A percentile compares a stretch with the other conserved stretches of the same genome.
These are phyloP conservation scores for Arthrinium puccinioides DNA, from an alignment of 2,329 filamentous ascomycete genomes.

Conservation along the genomic window DNA sequence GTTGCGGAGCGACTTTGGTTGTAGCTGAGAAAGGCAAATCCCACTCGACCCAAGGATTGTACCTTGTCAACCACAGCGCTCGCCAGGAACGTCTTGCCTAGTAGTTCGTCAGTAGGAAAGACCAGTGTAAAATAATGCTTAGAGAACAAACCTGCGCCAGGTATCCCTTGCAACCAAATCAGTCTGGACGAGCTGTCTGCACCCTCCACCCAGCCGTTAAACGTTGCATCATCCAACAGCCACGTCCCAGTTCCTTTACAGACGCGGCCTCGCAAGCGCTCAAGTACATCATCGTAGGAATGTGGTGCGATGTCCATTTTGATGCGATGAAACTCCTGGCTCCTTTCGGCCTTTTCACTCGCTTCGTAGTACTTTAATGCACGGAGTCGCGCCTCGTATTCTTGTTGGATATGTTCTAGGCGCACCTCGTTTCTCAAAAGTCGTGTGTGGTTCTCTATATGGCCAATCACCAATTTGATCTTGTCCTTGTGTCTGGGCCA, in stretches of 20 bases:
- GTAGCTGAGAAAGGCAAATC: conserved; percentile 13
- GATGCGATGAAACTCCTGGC: conserved; percentile 7
- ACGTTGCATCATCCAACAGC: conserved; percentile 6
- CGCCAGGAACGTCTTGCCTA: conserved; percentile 13
- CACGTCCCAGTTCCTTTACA: conserved; percentile 6
- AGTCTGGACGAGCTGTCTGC: conserved; percentile 1
- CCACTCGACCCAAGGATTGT: conserved; percentile 5
- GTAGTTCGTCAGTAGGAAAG: no score
- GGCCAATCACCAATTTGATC: conserved; percentile 7
- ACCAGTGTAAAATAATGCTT: no score
- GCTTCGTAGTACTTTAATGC: conserved; percentile 6
- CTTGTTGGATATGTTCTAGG: conserved; percentile 11
- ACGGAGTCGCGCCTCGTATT: conserved; percentile 7
- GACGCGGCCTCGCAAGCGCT: conserved; percentile 4
- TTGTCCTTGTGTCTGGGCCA: conserved; percentile 20
- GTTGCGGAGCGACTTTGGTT: conserved; percentile 4
- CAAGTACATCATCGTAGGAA: conserved; percentile 7
- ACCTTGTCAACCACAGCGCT: conserved; percentile 5
- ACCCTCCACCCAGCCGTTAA: conserved; percentile 9
- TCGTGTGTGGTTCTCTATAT: conserved; percentile 8
- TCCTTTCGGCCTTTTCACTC: background rate
- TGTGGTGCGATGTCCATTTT: conserved; percentile 7
- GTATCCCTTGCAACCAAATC: conserved; percentile 17
- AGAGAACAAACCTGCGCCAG: conserved; percentile 14
- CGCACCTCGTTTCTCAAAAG: conserved; percentile 11